Evolutionary conservation across 139 green algal genomes (phyloP), one percentile per base, ranked within the genome.

Genomic region (Marvania coccoides): DNA sequence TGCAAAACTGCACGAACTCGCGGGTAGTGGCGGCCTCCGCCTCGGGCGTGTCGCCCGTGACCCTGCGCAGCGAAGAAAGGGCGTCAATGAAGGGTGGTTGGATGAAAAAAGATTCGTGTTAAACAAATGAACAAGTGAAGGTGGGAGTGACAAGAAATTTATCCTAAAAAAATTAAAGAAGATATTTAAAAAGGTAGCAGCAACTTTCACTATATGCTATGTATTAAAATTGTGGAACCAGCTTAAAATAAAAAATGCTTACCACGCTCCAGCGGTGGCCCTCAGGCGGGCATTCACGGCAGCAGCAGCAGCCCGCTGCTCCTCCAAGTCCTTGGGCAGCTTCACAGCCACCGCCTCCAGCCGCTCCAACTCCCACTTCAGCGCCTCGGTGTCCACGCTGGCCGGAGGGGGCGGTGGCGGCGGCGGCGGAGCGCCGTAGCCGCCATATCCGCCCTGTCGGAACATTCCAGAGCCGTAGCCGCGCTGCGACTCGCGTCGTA

Each of bases 251-350:
- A 51, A 51, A 51, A 51, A 51, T 28, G 19, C 42, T 51, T 51
- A 51, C 42, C 42, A 51, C 19, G 42, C 42, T 51, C 42, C 42
- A 28, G 60, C 61, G 15, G 57, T 46, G 15, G 24, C 40, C 45
- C 55, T 14, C 51, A 85, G 72, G 24, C 63, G 39, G 14, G 8
- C 6, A 24, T 59, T 33, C 42, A 87, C 71, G 6, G 45, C 58
- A 0, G 60, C 70, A 29, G 73, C 76, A 53, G 78, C 73, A 26
- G 56, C 45, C 36, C 73, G 37, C 67, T 87, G 81, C 29, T 23
- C 38, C 47, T 79, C 68, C 23, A 79, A 42, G 67, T 90, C 83
- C 6, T 35, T 51, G 7, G 59, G 72, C 34, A 88, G 73, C 8
- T 60, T 58, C 23, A 12, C 40, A 7, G 6, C 13, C 26, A 66